These are phyloP conservation scores for Entomophthora muscae DNA, from an alignment of 371 early-diverging fungal species.

Conservation along the genomic window DNA sequence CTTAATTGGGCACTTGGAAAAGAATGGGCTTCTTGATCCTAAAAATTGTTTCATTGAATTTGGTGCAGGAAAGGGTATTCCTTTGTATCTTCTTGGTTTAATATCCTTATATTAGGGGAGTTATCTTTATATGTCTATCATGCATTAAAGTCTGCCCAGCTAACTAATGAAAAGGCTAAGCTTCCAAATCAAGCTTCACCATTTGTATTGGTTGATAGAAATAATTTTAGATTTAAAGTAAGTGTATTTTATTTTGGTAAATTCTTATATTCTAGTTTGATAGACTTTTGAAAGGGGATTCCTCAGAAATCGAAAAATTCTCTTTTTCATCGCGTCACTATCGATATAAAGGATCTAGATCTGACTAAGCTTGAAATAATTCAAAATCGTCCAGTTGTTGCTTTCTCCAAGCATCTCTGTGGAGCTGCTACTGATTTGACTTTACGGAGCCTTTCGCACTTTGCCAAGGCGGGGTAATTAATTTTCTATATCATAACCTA, in stretches of 20 bases:
- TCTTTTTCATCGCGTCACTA: slow-evolving; percentile 36
- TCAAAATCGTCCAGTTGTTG: slow-evolving; percentile 30
- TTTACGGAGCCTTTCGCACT: slow-evolving; percentile 48
- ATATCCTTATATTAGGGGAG: slow-evolving; percentile 21
- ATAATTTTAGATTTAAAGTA: slow-evolving; percentile 50
- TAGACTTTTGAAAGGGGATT: slow-evolving; percentile 17
- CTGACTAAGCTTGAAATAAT: slow-evolving; percentile 16
- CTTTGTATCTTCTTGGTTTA: slow-evolving; percentile 10
- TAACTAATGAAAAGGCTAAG: slow-evolving; percentile 13
- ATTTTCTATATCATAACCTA: slow-evolving; percentile 12
- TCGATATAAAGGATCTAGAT: slow-evolving; percentile 73
- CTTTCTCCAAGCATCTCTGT: slow-evolving; percentile 76
- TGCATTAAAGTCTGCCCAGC: too few species aligned
- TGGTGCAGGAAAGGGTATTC: slow-evolving; percentile 57
- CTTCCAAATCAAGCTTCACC: slow-evolving; percentile 12
- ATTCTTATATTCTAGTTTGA: slow-evolving; percentile 20
- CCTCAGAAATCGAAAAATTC: slow-evolving; percentile 14
- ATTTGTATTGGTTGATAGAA: slow-evolving; percentile 59
- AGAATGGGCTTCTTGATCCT: slow-evolving; percentile 27
- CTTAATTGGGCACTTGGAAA: slow-evolving; percentile 55
- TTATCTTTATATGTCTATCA: slow-evolving; percentile 32
- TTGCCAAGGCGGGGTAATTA: slow-evolving; percentile 18
- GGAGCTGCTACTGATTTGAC: slow-evolving; percentile 86
- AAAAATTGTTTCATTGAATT: slow-evolving; percentile 57
- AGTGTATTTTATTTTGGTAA: slow-evolving; percentile 12